These are phyloP conservation scores for Aureobasidium pullulans DNA, from an alignment of 2,329 filamentous ascomycete species.

Conservation along the genomic window DNA sequence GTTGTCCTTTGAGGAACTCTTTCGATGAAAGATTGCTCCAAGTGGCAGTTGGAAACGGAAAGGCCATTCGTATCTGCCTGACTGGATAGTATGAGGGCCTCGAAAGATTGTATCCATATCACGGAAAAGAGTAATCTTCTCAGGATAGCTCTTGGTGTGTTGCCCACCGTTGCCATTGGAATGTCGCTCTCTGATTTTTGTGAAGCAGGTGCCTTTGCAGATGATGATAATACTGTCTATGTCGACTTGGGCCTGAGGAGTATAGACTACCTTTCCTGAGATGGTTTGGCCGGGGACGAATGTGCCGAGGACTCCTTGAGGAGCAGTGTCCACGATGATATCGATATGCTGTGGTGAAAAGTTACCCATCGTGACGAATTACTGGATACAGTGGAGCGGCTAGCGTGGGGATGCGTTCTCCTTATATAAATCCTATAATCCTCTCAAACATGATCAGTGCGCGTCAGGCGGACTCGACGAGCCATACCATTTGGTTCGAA, in stretches of 20 bases:
- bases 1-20: neutral
- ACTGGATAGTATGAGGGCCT: neutral
- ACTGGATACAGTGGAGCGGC: too few species aligned
- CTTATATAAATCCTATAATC: neutral
- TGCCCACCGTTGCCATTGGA: neutral
- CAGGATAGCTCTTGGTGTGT: neutral
- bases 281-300: conserved; percentile 1
- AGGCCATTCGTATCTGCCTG: neutral
- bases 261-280: conserved; percentile 3
- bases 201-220: conserved; percentile 1
- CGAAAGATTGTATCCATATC: neutral
- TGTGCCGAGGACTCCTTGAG: neutral
- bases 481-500: neutral
- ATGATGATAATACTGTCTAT: neutral
- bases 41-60: neutral
- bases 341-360: neutral
- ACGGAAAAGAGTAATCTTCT: conserved; percentile 4
- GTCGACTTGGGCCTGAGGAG: neutral
- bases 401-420: neutral
- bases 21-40: neutral
- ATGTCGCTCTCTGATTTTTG: neutral
- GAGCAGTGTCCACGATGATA: neutral
- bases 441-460: neutral
- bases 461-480: neutral
- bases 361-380: neutral